A percentile compares a stretch with the other conserved stretches of the same genome.
These are phyloP conservation scores for Aureobasidium sp. DNA, from an alignment of 2,329 filamentous ascomycete species.

Conservation along the genomic window DNA sequence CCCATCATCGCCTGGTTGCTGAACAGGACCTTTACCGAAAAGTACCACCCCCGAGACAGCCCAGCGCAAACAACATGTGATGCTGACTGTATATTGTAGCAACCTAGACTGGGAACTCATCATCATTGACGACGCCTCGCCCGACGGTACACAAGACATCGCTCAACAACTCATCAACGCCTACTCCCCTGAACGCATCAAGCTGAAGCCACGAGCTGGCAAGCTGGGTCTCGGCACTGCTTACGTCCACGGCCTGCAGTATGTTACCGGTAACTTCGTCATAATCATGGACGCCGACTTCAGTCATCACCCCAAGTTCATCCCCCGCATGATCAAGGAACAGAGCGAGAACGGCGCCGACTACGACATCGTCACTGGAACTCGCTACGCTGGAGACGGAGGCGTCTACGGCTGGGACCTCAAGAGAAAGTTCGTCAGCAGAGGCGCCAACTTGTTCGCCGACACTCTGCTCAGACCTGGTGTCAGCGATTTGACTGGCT, in stretches of 20 bases:
- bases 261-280: constrained; percentile 84
- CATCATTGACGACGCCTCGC: constrained; percentile 95
- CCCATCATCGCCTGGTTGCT: constrained; percentile 93
- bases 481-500: constrained; percentile 91
- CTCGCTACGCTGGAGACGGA: constrained; percentile 74
- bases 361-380: constrained; percentile 96
- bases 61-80: not conserved
- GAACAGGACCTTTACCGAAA: constrained; percentile 81
- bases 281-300: constrained; percentile 99
- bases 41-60: constrained; percentile 47
- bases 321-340: constrained; percentile 80
- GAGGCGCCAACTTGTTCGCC: constrained; percentile 89
- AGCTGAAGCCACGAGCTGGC: constrained; percentile 80
- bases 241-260: constrained; percentile 90
- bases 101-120: constrained; percentile 95
- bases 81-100: constrained; percentile 40
- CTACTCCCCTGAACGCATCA: constrained; percentile 66
- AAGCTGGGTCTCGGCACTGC: constrained; percentile 96
- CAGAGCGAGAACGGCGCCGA: constrained; percentile 67
- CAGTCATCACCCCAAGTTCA: constrained; percentile 98
- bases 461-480: constrained; percentile 89
- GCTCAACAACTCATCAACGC: constrained; percentile 83
- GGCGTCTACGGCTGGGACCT: constrained; percentile 97
- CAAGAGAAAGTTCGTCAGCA: constrained; percentile 65
- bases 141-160: constrained; percentile 87